Conservation (phyloP, 768 basidiomycete species). For the Polyporus arcularius region DNA sequence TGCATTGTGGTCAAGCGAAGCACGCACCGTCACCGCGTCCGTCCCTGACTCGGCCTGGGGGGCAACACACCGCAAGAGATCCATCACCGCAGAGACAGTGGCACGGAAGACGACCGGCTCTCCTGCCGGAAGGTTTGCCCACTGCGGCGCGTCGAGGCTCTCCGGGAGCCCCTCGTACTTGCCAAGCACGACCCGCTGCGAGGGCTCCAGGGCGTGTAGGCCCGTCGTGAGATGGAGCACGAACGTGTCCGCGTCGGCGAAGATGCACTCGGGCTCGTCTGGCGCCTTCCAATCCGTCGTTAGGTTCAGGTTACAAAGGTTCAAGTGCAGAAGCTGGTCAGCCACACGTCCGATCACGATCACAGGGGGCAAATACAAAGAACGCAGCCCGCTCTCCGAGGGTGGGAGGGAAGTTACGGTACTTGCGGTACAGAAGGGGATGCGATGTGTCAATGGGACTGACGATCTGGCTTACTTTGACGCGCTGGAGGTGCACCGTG, state of each 20-base stretch:
- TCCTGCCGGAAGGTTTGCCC: slow-evolving; percentile 7
- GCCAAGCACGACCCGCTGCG: slow-evolving; percentile 6
- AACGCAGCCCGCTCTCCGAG: no score
- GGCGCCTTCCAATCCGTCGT: not conserved
- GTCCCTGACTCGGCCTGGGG: not conserved
- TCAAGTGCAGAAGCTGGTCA: not conserved
- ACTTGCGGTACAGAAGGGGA: no score
- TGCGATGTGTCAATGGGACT: not conserved
- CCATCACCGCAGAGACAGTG: slow-evolving; percentile 1
- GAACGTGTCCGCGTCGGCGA: slow-evolving; percentile 15
- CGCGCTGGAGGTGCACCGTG: slow-evolving; percentile 8
- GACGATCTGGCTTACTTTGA: slow-evolving; percentile 10
- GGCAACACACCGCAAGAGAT: slow-evolving; percentile 1
- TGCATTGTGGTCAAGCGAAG: not conserved
- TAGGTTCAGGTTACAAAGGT: not conserved
- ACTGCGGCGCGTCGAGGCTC: slow-evolving; percentile 12
- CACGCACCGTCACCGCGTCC: slow-evolving; percentile 6
- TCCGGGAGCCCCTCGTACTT: slow-evolving; percentile 10
- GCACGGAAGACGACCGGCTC: slow-evolving; percentile 14
- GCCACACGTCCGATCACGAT: not conserved
- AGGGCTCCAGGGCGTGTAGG: not conserved
- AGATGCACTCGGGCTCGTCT: slow-evolving; percentile 3
- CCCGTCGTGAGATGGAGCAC: slow-evolving; percentile 16
- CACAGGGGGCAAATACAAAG: not conserved
- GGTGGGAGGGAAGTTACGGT: no score